These are phyloP conservation scores for Physcomitrellopsis africana DNA, from an alignment of 225 moss, liverwort and hornwort genomes.

Conservation along the genomic window DNA sequence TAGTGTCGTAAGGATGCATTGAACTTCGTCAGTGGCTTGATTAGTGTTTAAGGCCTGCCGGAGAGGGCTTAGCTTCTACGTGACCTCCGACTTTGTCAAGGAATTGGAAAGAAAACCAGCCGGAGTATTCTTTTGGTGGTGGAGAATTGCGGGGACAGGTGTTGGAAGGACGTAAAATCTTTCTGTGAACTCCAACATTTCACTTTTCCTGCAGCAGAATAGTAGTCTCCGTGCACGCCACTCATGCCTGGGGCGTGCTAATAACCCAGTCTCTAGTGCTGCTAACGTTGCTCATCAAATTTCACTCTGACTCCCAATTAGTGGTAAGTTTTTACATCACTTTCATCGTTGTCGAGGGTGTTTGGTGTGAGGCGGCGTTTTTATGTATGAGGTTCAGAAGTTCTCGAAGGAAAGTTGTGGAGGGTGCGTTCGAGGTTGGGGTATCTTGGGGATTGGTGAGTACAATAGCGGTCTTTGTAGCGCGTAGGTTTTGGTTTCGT, in stretches of 20 bases:
- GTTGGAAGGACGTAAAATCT: slow-evolving; percentile 11
- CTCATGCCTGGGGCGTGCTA: background rate
- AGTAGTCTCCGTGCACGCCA: slow-evolving; percentile 9
- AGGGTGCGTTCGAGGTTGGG: background rate
- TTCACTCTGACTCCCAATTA: too few species aligned
- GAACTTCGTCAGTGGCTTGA: too few species aligned
- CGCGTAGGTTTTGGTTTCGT: background rate
- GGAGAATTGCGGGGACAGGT: slow-evolving; percentile 30
- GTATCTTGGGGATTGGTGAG: background rate
- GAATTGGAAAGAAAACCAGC: background rate
- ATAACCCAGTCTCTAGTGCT: too few species aligned
- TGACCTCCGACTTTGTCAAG: background rate
- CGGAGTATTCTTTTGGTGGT: slow-evolving; percentile 4
- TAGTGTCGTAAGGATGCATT: too few species aligned
- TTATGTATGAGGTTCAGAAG: background rate
- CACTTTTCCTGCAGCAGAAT: background rate
- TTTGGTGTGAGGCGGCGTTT: background rate
- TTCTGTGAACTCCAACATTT: background rate
- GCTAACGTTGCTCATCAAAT: too few species aligned
- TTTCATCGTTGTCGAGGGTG: too few species aligned
- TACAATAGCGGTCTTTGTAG: background rate
- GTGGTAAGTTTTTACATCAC: too few species aligned
- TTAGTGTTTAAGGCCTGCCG: too few species aligned
- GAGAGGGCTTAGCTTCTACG: too few species aligned
- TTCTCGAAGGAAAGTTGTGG: background rate